phyloP scores from a whole-genome alignment of 1,139 yeast species.

The Scheffersomyces parashehatae region DNA sequence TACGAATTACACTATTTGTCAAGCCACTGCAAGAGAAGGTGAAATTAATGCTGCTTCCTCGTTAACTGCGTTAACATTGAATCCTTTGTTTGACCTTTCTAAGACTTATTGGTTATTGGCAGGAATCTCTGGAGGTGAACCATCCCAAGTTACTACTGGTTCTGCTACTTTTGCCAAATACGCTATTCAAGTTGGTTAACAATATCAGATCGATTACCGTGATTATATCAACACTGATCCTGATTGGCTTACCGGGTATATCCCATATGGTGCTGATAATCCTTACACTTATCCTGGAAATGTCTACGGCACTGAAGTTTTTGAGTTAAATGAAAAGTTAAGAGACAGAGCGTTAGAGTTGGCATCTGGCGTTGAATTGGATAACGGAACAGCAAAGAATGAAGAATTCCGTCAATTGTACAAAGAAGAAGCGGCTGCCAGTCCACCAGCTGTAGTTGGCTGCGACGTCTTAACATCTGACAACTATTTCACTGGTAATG shows the following conservation, averaged over 20 bases:
- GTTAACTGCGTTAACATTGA: constrained; percentile 49
- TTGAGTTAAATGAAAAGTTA: constrained; percentile 56
- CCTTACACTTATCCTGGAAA: constrained; percentile 52
- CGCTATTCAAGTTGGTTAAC: constrained; percentile 61
- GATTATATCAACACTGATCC: constrained; percentile 46
- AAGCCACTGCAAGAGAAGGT: constrained; percentile 66
- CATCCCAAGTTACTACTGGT: constrained; percentile 45
- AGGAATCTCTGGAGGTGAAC: constrained; percentile 66
- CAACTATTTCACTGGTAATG: constrained; percentile 55
- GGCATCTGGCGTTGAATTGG: constrained; percentile 44
- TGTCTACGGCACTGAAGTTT: constrained; percentile 65
- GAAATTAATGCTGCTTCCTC: constrained; percentile 66
- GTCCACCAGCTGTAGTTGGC: constrained; percentile 45
- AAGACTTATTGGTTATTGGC: constrained; percentile 60
- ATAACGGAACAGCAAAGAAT: constrained; percentile 44
- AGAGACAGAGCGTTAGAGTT: constrained; percentile 56
- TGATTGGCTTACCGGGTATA: constrained; percentile 62
- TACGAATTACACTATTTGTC: constrained; percentile 52
- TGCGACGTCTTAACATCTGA: constrained; percentile 64
- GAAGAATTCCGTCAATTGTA: constrained; percentile 47
- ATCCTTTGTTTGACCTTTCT: constrained; percentile 54
- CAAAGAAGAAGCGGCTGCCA: constrained; percentile 46
- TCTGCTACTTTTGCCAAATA: constrained; percentile 59
- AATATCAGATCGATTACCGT: constrained; percentile 49
- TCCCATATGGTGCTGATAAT: constrained; percentile 50